These are phyloP conservation scores for Cystofilobasidium macerans DNA, from an alignment of 768 basidiomycete genomes.

Conservation along the genomic window DNA sequence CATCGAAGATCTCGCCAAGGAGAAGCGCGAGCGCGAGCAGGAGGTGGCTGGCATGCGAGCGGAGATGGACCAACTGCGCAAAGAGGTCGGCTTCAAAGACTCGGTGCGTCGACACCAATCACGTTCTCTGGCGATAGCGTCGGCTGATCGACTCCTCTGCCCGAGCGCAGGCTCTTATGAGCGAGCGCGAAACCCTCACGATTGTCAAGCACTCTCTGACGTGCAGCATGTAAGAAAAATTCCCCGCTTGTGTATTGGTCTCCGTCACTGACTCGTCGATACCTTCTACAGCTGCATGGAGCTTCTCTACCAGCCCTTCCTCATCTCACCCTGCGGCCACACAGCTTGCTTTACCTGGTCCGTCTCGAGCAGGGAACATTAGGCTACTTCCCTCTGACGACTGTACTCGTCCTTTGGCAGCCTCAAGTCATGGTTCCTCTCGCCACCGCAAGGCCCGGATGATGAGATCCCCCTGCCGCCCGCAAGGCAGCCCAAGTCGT, in stretches of 20 bases:
- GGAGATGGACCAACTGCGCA: slow-evolving; percentile 4
- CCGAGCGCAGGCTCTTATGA: neutral
- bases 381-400: neutral
- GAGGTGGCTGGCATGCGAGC: slow-evolving; percentile 4
- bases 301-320: slow-evolving; percentile 16
- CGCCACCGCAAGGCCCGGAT: neutral
- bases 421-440: slow-evolving; percentile 20
- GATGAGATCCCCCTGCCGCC: slow-evolving; percentile 13
- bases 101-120: slow-evolving; percentile 12
- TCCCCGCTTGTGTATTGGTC: no score
- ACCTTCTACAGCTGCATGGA: slow-evolving; percentile 14
- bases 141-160: neutral
- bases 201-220: slow-evolving; percentile 15
- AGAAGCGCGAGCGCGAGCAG: slow-evolving; percentile 5
- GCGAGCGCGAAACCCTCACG: slow-evolving; percentile 7
- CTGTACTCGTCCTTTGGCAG: neutral
- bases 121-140: no score
- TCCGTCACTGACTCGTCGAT: no score
- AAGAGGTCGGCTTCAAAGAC: slow-evolving; percentile 20
- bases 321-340: slow-evolving; percentile 22
- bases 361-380: neutral
- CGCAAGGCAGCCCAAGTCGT: slow-evolving; percentile 2
- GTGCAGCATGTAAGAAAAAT: slow-evolving; percentile 6
- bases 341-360: slow-evolving; percentile 16
- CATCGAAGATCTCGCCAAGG: slow-evolving; percentile 10